phyloP scores from a whole-genome alignment of 2,329 filamentous ascomycete species.

The Colletotrichum scovillei region DNA sequence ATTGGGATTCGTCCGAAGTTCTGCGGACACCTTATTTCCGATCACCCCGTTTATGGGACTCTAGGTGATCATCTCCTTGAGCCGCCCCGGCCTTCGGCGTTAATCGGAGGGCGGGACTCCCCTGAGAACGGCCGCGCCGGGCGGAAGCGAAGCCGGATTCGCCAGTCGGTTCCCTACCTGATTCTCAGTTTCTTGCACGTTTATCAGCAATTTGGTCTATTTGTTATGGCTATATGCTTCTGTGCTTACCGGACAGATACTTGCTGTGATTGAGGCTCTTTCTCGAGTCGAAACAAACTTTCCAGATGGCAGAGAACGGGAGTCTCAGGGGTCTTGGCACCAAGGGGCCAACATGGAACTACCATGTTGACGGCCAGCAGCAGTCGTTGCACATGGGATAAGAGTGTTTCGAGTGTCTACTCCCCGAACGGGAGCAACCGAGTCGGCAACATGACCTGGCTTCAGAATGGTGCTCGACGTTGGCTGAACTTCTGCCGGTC shows the following conservation, averaged over 20 bases:
- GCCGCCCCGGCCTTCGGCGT: conserved; percentile 21
- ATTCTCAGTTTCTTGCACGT: background rate
- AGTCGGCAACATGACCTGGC: background rate
- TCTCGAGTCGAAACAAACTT: conserved; percentile 5
- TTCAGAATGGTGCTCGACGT: background rate
- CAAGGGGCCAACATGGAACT: conserved; percentile 12
- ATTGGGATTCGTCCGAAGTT: conserved; percentile 32
- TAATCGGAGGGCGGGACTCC: background rate
- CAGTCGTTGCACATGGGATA: conserved; percentile 7
- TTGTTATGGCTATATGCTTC: background rate
- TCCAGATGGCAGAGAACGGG: background rate
- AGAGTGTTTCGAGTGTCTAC: conserved; percentile 16
- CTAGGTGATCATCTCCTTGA: background rate
- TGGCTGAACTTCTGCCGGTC: conserved; percentile 19
- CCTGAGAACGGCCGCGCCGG: background rate
- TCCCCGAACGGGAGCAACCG: conserved; percentile 28
- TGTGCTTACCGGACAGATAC: background rate
- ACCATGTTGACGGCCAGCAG: background rate
- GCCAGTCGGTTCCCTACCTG: background rate
- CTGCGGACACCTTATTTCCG: conserved; percentile 30
- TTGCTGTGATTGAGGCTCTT: background rate
- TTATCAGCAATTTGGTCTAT: background rate
- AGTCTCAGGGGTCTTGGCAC: conserved; percentile 20
- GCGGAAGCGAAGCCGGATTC: background rate
- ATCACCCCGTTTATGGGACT: background rate